Conservation (phyloP, 2,329 filamentous ascomycete genomes). For the Apiospora phragmitis region DNA sequence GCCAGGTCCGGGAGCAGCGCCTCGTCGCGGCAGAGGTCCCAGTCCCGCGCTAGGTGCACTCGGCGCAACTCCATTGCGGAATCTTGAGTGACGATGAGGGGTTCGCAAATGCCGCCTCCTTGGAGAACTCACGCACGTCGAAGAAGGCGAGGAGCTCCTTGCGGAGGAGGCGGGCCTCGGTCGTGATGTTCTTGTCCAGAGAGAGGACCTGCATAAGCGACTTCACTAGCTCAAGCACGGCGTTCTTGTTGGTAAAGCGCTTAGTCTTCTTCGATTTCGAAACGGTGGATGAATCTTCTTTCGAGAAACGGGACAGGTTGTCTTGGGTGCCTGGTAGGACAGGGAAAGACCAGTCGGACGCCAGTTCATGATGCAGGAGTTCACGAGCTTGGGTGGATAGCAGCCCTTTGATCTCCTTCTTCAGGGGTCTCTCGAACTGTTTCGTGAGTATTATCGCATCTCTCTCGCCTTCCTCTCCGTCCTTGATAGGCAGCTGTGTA, state of each 20-base stretch:
- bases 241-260: conserved; percentile 54
- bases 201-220: conserved; percentile 88
- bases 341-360: conserved; percentile 85
- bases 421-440: conserved; percentile 82
- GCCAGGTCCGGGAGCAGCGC: conserved; percentile 64
- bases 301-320: conserved; percentile 37
- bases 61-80: conserved; percentile 78
- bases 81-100: conserved; percentile 76
- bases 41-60: conserved; percentile 87
- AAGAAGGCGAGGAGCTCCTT: conserved; percentile 89
- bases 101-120: conserved; percentile 84
- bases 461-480: conserved; percentile 56
- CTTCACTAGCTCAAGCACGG: conserved; percentile 89
- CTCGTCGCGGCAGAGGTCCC: conserved; percentile 91
- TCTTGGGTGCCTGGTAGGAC: conserved; percentile 72
- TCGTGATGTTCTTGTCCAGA: conserved; percentile 84
- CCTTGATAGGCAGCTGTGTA: conserved; percentile 61
- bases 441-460: conserved; percentile 74
- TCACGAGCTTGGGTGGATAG: conserved; percentile 85
- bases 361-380: conserved; percentile 84
- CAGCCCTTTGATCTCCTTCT: conserved; percentile 82
- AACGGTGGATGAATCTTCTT: conserved; percentile 14
- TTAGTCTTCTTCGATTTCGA: conserved; percentile 15
- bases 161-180: conserved; percentile 84
- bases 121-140: conserved; percentile 90